Percentiles rank a stretch among this genome's conserved stretches.
Conservation (phyloP, 768 basidiomycete species). For the Lactarius indigo region DNA sequence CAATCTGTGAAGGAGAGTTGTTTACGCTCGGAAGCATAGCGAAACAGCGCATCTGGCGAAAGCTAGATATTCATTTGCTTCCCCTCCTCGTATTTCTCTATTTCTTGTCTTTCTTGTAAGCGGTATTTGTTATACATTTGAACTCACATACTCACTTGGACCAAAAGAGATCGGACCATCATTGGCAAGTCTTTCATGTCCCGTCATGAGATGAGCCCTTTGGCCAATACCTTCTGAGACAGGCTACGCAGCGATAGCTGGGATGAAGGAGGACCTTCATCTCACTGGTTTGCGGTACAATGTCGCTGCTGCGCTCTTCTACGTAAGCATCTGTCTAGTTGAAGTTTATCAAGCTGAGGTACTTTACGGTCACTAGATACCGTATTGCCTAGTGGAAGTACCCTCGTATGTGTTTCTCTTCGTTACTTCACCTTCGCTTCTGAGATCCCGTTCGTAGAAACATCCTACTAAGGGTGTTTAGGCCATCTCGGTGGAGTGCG, state of each 20-base stretch:
- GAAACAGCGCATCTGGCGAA: slow-evolving; percentile 17
- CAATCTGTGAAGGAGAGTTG: neutral
- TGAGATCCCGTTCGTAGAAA: slow-evolving; percentile 31
- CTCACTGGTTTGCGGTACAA: slow-evolving; percentile 37
- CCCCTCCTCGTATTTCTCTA: slow-evolving; percentile 24
- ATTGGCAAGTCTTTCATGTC: slow-evolving; percentile 11
- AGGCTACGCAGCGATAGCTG: slow-evolving; percentile 37
- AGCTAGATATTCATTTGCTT: slow-evolving; percentile 19
- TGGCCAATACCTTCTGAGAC: neutral
- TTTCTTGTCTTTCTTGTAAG: slow-evolving; percentile 26
- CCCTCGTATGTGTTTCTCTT: slow-evolving; percentile 34
- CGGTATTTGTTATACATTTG: neutral
- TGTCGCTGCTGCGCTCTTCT: slow-evolving; percentile 39
- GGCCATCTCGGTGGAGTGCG: slow-evolving; percentile 38
- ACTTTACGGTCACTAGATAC: slow-evolving; percentile 26
- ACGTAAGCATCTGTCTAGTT: slow-evolving; percentile 27
- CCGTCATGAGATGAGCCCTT: neutral
- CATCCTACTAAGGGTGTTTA: slow-evolving; percentile 36
- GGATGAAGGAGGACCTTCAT: slow-evolving; percentile 39
- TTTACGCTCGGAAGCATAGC: neutral
- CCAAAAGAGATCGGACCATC: slow-evolving; percentile 25
- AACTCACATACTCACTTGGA: neutral
- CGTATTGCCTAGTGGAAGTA: slow-evolving; percentile 39
- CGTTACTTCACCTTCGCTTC: neutral
- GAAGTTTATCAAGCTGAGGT: neutral